phyloP scores from a whole-genome alignment of 2,329 filamentous ascomycete genomes.

The Cercospora beticola region DNA sequence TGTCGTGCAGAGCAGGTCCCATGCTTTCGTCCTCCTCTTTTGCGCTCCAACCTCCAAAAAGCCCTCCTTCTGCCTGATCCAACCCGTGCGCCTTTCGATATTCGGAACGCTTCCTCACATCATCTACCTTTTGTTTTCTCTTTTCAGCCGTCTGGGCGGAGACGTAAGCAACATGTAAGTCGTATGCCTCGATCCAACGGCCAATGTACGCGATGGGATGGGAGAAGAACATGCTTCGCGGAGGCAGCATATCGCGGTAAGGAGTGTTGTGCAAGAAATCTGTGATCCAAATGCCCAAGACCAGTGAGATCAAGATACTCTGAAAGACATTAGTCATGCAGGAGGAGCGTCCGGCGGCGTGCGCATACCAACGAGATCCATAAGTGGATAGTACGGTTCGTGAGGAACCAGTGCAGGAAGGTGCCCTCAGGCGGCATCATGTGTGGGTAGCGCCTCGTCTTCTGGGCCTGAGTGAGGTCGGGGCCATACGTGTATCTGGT shows the following conservation, averaged over 20 bases:
- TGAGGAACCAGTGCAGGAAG: slow-evolving; percentile 81
- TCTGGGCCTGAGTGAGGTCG: slow-evolving; percentile 64
- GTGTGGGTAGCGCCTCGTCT: slow-evolving; percentile 74
- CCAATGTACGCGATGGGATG: slow-evolving; percentile 68
- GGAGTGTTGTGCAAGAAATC: slow-evolving; percentile 80
- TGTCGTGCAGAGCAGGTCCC: slow-evolving; percentile 41
- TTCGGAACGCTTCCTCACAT: slow-evolving; percentile 80
- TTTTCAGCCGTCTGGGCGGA: slow-evolving; percentile 68
- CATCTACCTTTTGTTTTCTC: slow-evolving; percentile 72
- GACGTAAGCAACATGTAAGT: slow-evolving; percentile 72
- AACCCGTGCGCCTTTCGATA: slow-evolving; percentile 85
- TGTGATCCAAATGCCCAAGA: slow-evolving; percentile 68
- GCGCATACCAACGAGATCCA: slow-evolving; percentile 72
- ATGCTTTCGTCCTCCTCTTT: slow-evolving; percentile 38
- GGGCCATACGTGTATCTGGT: slow-evolving; percentile 73
- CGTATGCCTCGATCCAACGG: slow-evolving; percentile 69
- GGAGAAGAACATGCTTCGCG: slow-evolving; percentile 64
- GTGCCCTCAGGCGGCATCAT: slow-evolving; percentile 83
- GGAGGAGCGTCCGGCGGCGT: background rate
- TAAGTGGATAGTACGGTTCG: slow-evolving; percentile 72
- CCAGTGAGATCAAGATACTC: slow-evolving; percentile 69
- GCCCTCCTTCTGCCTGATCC: slow-evolving; percentile 52
- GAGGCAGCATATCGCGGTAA: slow-evolving; percentile 75
- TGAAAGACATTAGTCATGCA: slow-evolving; percentile 32
- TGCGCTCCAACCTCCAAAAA: slow-evolving; percentile 53